Evolutionary conservation across 495 filamentous ascomycete genomes (phyloP), one percentile per base, ranked within the genome.

Genomic region (Hyaloscypha variabilis): DNA sequence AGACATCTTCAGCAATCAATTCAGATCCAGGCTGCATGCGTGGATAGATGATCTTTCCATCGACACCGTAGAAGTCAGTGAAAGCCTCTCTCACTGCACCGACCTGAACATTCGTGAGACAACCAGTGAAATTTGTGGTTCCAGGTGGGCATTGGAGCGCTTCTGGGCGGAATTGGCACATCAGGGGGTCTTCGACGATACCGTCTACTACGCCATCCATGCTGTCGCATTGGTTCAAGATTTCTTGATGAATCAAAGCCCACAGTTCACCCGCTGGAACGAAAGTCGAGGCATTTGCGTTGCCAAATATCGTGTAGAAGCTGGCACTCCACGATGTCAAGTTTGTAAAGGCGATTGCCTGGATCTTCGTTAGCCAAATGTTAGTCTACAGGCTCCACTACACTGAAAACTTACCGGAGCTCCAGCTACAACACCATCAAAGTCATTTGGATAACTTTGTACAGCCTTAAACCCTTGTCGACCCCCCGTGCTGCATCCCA

Each of bases 341-440:
- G 62, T 85, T 82, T 1, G 84, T 67, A 60, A 82, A 80, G 11
- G 68, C 74, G 1, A 80, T 84, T 75, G 77, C 80, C n/a, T n/a
- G n/a, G n/a, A n/a, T n/a, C n/a, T n/a, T n/a, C n/a, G n/a, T n/a
- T n/a, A n/a, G n/a, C n/a, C n/a, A n/a, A n/a, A n/a, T n/a, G n/a
- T n/a, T n/a, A n/a, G n/a, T n/a, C n/a, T n/a, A n/a, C n/a, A n/a
- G n/a, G n/a, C n/a, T n/a, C n/a, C n/a, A n/a, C n/a, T n/a, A n/a
- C n/a, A n/a, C n/a, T n/a, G n/a, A n/a, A n/a, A n/a, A n/a, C n/a
- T n/a, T n/a, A n/a, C n/a, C 46, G 81, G 84, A 4, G 86, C 80
- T 3, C 87, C 88, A 17, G 84, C 82, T 11, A 92, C 73, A 1
- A 88, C 83, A 25, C 90, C 90, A 71, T 93, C 89, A 62, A 91